phyloP scores from a whole-genome alignment of 2,329 filamentous ascomycete species.

The Colletotrichum liaoningense region DNA sequence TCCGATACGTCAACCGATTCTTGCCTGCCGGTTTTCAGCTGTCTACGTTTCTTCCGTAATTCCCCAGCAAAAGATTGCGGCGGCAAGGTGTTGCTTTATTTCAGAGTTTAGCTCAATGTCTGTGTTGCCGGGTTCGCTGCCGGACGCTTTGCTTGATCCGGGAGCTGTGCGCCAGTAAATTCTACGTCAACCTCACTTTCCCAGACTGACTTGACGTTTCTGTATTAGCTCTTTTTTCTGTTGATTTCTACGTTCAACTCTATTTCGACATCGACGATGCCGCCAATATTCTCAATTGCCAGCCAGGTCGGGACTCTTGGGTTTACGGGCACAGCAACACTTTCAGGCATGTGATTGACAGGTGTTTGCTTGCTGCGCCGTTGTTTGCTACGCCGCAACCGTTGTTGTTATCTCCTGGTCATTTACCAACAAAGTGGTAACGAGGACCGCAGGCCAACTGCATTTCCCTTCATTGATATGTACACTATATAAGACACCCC shows the following conservation, averaged over 20 bases:
- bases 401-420: conserved; percentile 18
- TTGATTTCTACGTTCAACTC: conserved; percentile 18
- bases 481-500: background rate
- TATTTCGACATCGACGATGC: conserved; percentile 29
- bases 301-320: background rate
- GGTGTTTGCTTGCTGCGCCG: background rate
- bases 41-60: background rate
- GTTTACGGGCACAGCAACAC: background rate
- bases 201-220: conserved; percentile 7
- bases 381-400: background rate
- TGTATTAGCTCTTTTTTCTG: conserved; percentile 19
- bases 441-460: conserved; percentile 9
- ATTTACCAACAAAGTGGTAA: conserved; percentile 34
- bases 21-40: background rate
- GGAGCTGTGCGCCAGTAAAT: background rate
- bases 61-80: background rate
- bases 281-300: background rate
- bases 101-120: conserved; percentile 2
- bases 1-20: background rate
- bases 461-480: background rate
- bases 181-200: conserved; percentile 1
- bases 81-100: conserved; percentile 3
- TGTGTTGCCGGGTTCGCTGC: background rate
- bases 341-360: background rate
- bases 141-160: conserved; percentile 17